phyloP scores from a whole-genome alignment of 257 asterid species.

The Nicotiana undulata region DNA sequence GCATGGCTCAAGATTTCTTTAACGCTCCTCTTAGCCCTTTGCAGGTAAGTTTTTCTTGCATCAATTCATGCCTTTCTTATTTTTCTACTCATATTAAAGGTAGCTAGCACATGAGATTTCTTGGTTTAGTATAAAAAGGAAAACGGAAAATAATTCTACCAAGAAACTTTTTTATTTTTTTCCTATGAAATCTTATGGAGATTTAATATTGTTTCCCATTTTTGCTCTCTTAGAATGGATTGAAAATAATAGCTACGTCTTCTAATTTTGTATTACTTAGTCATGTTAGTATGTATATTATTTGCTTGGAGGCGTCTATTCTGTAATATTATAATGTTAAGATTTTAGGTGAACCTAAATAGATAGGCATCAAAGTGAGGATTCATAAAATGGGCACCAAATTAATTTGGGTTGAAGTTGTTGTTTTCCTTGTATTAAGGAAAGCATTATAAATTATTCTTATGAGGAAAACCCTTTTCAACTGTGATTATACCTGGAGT shows the following conservation, averaged over 20 bases:
- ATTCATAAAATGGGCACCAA: not conserved
- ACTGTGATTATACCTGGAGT: conserved; percentile 32
- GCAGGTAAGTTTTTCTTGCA: conserved; percentile 43
- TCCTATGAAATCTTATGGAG: not conserved
- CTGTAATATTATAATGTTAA: not conserved
- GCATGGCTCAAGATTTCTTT: conserved; percentile 90
- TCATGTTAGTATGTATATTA: not conserved
- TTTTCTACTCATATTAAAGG: not conserved
- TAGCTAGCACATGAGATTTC: not conserved
- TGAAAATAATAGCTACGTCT: not conserved
- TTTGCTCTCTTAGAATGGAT: no score
- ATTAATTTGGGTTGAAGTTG: not conserved
- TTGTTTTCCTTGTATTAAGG: not conserved
- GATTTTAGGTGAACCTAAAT: not conserved
- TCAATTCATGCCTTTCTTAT: not conserved
- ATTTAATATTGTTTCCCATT: not conserved
- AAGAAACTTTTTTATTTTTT: not conserved
- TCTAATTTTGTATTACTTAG: not conserved
- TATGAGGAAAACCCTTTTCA: not conserved
- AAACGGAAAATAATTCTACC: not conserved
- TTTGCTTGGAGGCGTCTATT: not conserved
- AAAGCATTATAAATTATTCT: not conserved
- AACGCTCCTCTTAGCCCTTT: conserved; percentile 66
- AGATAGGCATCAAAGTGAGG: not conserved
- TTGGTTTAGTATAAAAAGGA: not conserved